Conservation (phyloP, 2,329 filamentous ascomycete genomes). For the Zymoseptoria tritici region DNA sequence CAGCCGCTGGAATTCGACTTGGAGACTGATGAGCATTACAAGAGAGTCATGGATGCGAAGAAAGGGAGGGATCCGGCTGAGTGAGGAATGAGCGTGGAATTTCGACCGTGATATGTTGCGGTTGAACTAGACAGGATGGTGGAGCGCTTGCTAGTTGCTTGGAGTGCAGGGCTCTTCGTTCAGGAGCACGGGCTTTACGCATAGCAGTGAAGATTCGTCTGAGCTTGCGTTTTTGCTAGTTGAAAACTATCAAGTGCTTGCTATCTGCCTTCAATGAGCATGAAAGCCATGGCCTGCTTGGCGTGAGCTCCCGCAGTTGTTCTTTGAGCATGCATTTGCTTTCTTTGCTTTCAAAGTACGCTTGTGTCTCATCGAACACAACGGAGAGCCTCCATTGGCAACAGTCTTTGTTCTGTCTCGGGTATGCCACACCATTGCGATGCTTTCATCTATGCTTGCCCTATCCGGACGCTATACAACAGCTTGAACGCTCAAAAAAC, state of each 20-base stretch:
- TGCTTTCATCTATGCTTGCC: background rate
- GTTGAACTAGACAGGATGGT: too few species aligned
- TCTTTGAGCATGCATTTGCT: too few species aligned
- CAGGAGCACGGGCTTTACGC: background rate
- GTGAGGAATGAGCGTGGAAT: constrained; percentile 14
- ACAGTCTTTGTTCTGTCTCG: too few species aligned
- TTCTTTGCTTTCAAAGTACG: too few species aligned
- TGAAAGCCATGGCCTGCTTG: background rate
- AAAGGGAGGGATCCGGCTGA: constrained; percentile 39
- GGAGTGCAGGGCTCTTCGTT: background rate
- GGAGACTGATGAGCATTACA: constrained; percentile 45
- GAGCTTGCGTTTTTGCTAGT: background rate
- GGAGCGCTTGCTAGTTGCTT: background rate
- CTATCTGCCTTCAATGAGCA: background rate
- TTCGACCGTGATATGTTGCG: too few species aligned
- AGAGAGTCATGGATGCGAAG: constrained; percentile 34
- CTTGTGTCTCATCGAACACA: too few species aligned
- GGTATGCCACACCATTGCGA: background rate
- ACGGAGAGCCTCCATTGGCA: too few species aligned
- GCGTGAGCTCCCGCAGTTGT: background rate
- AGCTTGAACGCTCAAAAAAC: constrained; percentile 30
- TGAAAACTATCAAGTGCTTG: background rate
- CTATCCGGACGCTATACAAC: background rate
- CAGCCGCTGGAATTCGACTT: constrained; percentile 45
- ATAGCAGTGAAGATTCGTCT: background rate